Evolutionary conservation across 2,329 filamentous ascomycete species (phyloP).

Genomic region (Monosporascus sp.): DNA sequence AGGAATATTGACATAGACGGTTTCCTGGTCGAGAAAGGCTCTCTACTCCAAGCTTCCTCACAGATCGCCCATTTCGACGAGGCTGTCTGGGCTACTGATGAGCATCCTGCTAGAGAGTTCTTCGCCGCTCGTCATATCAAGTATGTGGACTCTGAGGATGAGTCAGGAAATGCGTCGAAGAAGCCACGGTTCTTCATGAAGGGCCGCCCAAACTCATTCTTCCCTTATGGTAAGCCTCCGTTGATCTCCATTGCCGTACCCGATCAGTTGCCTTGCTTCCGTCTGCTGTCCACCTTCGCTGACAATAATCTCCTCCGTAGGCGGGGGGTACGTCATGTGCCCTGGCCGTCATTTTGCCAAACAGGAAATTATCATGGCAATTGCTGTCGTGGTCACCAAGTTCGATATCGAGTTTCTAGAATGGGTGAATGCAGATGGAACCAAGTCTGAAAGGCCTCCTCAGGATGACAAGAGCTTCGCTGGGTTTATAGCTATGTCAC

Average conservation of each 20-base stretch:
- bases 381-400: slow-evolving; percentile 22
- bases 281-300: too few species aligned
- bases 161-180: too few species aligned
- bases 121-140: not conserved
- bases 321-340: slow-evolving; percentile 28
- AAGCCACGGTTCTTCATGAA: too few species aligned
- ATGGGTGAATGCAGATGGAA: too few species aligned
- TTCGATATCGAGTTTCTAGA: slow-evolving; percentile 24
- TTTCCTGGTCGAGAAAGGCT: slow-evolving; percentile 2
- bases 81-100: not conserved
- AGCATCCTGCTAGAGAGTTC: not conserved
- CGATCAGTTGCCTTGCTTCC: too few species aligned
- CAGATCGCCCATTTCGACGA: not conserved
- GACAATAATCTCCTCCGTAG: too few species aligned
- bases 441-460: not conserved
- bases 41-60: slow-evolving; percentile 8
- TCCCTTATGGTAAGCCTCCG: too few species aligned
- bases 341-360: slow-evolving; percentile 35
- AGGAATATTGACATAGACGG: not conserved
- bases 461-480: not conserved
- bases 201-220: too few species aligned
- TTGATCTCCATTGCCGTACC: too few species aligned
- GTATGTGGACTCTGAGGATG: not conserved
- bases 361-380: slow-evolving; percentile 29
- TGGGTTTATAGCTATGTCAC: not conserved